Percentiles rank a stretch among this genome's conserved stretches.
phyloP scores from a whole-genome alignment of 208 protist species.

The Leishmania tarentolae region DNA sequence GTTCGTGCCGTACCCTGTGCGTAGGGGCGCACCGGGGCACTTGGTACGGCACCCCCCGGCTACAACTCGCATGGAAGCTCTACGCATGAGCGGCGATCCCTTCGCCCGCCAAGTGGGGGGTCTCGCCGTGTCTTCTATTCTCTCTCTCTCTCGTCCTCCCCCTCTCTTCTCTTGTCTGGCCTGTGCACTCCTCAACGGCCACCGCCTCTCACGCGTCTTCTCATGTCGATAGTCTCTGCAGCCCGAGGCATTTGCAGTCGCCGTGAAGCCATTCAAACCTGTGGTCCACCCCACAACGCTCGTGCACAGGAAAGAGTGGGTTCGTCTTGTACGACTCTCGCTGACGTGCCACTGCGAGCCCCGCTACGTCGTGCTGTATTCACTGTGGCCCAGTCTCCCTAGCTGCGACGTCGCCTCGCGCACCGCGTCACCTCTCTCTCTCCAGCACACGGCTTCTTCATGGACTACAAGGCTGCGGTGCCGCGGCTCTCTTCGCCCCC shows the following conservation, averaged over 20 bases:
- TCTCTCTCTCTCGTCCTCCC: background rate
- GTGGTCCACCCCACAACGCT: background rate
- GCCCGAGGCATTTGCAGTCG: background rate
- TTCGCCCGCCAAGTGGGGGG: no score
- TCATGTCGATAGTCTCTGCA: background rate
- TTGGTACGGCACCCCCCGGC: no score
- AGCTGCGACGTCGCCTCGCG: background rate
- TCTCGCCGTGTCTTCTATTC: background rate
- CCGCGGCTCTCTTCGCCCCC: conserved; percentile 3
- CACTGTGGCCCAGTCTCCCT: background rate
- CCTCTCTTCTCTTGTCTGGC: background rate
- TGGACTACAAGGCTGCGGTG: conserved; percentile 6
- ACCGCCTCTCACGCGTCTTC: background rate
- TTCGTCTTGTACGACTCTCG: background rate
- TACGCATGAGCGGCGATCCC: background rate
- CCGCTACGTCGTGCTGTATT: background rate
- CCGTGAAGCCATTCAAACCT: background rate
- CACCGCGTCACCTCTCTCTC: background rate
- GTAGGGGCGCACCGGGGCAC: background rate
- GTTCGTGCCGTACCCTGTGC: background rate
- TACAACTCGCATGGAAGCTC: background rate
- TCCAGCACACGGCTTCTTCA: background rate
- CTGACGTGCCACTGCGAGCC: background rate
- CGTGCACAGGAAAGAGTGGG: background rate
- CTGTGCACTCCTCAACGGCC: no score